Evolutionary conservation across 495 filamentous ascomycete genomes (phyloP).

Genomic region (Lentithecium fluviatile): DNA sequence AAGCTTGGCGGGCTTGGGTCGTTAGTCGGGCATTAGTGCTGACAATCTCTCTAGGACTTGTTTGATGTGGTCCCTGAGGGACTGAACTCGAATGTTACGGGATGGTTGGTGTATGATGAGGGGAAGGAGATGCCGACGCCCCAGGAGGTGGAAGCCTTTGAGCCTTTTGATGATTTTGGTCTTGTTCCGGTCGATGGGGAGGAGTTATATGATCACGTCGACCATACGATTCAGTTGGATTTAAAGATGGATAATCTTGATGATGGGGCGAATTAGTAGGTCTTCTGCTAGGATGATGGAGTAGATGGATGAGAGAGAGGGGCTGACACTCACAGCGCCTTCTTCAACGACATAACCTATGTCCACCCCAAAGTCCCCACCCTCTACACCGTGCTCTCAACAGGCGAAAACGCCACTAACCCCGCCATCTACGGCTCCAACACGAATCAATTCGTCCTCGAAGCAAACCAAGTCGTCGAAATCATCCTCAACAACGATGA

Average conservation of each 20-base stretch:
- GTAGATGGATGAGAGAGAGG: background rate
- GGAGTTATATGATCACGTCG: slow-evolving; percentile 55
- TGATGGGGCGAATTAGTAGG: slow-evolving; percentile 74
- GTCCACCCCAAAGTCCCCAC: slow-evolving; percentile 72
- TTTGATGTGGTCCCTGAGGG: slow-evolving; percentile 65
- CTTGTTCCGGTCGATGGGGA: slow-evolving; percentile 67
- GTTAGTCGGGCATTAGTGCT: slow-evolving; percentile 7
- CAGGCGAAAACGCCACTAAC: slow-evolving; percentile 62
- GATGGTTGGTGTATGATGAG: slow-evolving; percentile 74
- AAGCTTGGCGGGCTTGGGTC: background rate
- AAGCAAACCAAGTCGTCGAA: slow-evolving; percentile 67
- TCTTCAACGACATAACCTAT: slow-evolving; percentile 81
- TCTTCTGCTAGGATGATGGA: background rate
- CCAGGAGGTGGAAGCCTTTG: slow-evolving; percentile 48
- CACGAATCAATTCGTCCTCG: slow-evolving; percentile 67
- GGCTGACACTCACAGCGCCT: slow-evolving; percentile 52
- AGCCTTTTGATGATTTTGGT: slow-evolving; percentile 70
- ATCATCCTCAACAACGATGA: slow-evolving; percentile 80
- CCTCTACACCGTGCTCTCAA: slow-evolving; percentile 69
- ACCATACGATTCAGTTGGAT: slow-evolving; percentile 61
- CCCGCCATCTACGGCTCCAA: slow-evolving; percentile 69
- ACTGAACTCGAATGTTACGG: slow-evolving; percentile 74
- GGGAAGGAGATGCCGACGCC: slow-evolving; percentile 57
- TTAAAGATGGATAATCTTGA: slow-evolving; percentile 69
- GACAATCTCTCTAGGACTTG: slow-evolving; percentile 51